phyloP scores from a whole-genome alignment of 2,329 filamentous ascomycete species.

The Alternaria triticimaculans region DNA sequence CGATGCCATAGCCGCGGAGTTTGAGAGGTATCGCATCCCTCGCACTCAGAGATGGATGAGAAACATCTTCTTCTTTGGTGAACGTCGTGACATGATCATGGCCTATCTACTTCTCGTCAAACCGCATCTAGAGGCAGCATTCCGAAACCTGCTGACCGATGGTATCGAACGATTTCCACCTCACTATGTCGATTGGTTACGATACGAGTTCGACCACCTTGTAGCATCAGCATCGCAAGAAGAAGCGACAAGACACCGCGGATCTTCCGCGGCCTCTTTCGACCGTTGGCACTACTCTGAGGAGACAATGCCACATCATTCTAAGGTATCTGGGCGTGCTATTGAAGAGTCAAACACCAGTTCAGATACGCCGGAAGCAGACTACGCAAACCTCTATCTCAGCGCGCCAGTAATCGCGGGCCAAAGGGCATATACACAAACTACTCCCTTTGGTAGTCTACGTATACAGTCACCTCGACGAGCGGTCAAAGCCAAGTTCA shows the following conservation, averaged over 20 bases:
- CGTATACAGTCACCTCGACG: not conserved
- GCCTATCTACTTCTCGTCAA: slow-evolving; percentile 9
- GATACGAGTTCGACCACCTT: slow-evolving; percentile 8
- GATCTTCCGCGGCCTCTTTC: slow-evolving; percentile 5
- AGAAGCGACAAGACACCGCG: slow-evolving; percentile 3
- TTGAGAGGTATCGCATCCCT: not conserved
- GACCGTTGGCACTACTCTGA: slow-evolving; percentile 10
- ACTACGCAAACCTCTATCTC: not conserved
- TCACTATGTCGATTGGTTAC: not conserved
- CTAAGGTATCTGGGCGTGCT: not conserved
- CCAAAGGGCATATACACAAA: not conserved
- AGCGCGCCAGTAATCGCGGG: not conserved
- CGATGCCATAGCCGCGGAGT: not conserved
- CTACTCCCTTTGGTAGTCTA: slow-evolving; percentile 4
- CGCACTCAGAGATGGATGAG: not conserved
- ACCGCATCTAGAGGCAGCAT: not conserved
- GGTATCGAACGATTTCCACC: not conserved
- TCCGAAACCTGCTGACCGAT: not conserved
- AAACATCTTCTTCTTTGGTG: slow-evolving; percentile 9
- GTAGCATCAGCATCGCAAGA: slow-evolving; percentile 16
- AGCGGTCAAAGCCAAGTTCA: not conserved
- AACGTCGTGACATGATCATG: slow-evolving; percentile 13
- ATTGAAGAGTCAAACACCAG: not conserved
- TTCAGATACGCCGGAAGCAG: not conserved
- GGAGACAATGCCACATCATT: not conserved